Base-by-base conservation (phyloP, 495 filamentous ascomycete genomes). In the Daldinia concentrica region DNA sequence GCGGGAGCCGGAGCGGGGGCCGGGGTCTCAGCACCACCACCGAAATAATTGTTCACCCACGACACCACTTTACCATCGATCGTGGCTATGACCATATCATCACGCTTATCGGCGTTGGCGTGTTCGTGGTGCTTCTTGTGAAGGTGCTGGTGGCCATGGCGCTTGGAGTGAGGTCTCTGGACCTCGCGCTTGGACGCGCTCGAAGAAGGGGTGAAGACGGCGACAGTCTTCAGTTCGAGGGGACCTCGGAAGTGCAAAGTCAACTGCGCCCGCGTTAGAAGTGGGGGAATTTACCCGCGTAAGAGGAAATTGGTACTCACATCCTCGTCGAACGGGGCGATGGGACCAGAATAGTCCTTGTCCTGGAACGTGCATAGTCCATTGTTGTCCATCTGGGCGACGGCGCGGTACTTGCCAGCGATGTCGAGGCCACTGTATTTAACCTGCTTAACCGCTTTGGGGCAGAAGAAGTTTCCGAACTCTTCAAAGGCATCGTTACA, bases 161-260 rank as follows among this genome's bases (percentile, higher is more conserved):
- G 81, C 69, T 82, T 81, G 27, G 73, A 66, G 45, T 74, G 77
- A 51, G 65, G 74, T 62, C 77, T 76, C 57, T 75, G 62, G 30
- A 58, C 58, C 1, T 75, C 66, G 19, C 72, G 72, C 54, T 74
- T 75, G 29, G 54, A 17, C 6, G 54, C 6, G 48, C 69, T 58
- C 26, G 66, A 70, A 9, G 73, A 74, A 6, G 86, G 85, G 24
- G 78, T 79, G 75, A 92, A 93, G 26, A 88, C 87, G 5, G 90
- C 91, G 32, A 93, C 76, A 59, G 90, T 81, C 66, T 87, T 86
- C 14, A 93, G 69, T 6, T 81, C 64, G 54, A 91, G 69, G 3
- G 91, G 91, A 9, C 90, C 91, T 39, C 91, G 88, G 75, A 93
- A 85, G 72, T 92, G 88, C 52, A 92, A 56, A 0, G 90, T 90